These are phyloP conservation scores for Capsicum chinense DNA, from an alignment of 257 asterid genomes.

Conservation along the genomic window DNA sequence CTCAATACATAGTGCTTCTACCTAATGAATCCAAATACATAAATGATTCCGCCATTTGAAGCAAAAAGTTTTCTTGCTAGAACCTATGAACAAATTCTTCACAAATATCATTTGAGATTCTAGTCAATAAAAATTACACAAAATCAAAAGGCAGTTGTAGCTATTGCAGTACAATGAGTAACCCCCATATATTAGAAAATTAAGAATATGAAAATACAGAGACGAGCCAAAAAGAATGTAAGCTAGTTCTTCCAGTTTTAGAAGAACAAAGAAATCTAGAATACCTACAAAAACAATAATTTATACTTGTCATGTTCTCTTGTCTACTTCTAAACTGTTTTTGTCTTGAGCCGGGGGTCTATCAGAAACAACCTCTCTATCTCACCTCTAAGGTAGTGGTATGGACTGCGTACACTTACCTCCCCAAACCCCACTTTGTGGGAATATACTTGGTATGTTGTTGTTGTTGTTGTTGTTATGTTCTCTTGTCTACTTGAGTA, in stretches of 20 bases:
- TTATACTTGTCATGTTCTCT: slow-evolving; percentile 1
- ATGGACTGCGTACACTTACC: too few relatives aligned
- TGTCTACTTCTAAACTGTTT: not conserved
- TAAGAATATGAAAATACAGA: not conserved
- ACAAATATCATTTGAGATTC: slow-evolving; percentile 19
- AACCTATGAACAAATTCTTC: slow-evolving; percentile 21
- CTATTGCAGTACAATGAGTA: slow-evolving; percentile 2
- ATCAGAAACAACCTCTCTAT: too few relatives aligned
- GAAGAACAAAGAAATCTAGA: not conserved
- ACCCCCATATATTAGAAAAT: not conserved
- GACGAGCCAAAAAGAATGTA: not conserved
- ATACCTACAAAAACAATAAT: not conserved
- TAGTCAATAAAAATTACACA: not conserved
- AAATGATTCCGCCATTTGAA: not conserved
- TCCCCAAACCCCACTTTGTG: too few relatives aligned
- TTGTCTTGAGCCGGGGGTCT: too few relatives aligned
- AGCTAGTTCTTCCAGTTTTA: not conserved
- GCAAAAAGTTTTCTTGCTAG: slow-evolving; percentile 19
- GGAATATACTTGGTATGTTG: too few relatives aligned
- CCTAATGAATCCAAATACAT: not conserved
- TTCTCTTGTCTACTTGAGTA: not conserved
- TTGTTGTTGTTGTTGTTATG: not conserved
- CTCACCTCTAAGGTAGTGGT: too few relatives aligned
- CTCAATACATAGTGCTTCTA: not conserved
- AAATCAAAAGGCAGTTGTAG: not conserved